These are phyloP conservation scores for Calonectria montana DNA, from an alignment of 2,329 filamentous ascomycete genomes.

Conservation along the genomic window DNA sequence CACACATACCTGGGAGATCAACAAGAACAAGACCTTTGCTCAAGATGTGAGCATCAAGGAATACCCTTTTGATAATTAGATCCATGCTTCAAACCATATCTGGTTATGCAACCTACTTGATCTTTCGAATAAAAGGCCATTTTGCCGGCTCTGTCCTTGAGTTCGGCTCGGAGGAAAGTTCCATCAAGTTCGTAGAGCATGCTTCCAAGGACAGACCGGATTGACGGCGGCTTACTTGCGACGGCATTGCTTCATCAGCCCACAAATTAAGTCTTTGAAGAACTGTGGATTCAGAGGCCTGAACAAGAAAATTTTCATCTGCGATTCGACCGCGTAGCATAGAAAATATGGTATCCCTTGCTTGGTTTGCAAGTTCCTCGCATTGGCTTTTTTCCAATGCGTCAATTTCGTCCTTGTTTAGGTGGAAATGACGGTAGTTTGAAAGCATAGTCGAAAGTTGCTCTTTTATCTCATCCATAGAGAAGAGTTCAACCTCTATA, in stretches of 20 bases:
- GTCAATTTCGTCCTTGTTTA: slow-evolving; percentile 35
- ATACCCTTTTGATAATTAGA: slow-evolving; percentile 52
- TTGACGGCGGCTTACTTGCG: neutral
- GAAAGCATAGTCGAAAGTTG: slow-evolving; percentile 51
- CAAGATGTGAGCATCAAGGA: slow-evolving; percentile 56
- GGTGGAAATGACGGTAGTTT: slow-evolving; percentile 51
- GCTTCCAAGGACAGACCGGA: slow-evolving; percentile 25
- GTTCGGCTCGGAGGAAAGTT: slow-evolving; percentile 51
- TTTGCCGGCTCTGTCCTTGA: slow-evolving; percentile 32
- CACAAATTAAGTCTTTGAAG: slow-evolving; percentile 37
- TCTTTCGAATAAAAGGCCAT: slow-evolving; percentile 60
- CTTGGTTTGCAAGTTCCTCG: slow-evolving; percentile 47
- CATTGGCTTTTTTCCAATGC: slow-evolving; percentile 39
- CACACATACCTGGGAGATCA: slow-evolving; percentile 57
- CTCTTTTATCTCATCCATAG: slow-evolving; percentile 42
- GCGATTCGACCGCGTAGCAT: slow-evolving; percentile 48
- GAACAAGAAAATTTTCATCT: slow-evolving; percentile 35
- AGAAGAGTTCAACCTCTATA: slow-evolving; percentile 50
- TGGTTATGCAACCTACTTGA: slow-evolving; percentile 47
- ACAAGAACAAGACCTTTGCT: slow-evolving; percentile 60
- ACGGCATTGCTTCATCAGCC: slow-evolving; percentile 31
- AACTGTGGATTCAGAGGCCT: slow-evolving; percentile 16
- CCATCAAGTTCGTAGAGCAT: slow-evolving; percentile 49
- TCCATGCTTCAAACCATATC: neutral
- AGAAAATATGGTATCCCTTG: slow-evolving; percentile 49